A percentile compares a stretch with the other conserved stretches of the same genome.
Conservation (phyloP, 179 eudicot genomes). For the Monotropa hypopitys region DNA sequence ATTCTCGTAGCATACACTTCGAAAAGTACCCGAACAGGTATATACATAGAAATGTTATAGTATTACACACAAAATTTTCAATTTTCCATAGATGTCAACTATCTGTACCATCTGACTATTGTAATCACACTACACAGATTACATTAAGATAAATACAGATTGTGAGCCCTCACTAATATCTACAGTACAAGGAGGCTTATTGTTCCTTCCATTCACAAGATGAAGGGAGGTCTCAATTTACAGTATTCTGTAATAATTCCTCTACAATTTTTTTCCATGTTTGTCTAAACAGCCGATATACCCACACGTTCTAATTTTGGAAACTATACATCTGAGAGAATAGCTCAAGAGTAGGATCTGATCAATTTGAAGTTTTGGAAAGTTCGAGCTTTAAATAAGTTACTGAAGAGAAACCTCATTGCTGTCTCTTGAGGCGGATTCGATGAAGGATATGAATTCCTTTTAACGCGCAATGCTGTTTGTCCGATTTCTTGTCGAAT, state of each 20-base stretch:
- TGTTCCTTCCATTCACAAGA: neutral
- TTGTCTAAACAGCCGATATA: neutral
- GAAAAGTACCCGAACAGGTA: neutral
- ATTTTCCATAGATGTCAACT: neutral
- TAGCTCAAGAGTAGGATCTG: constrained; percentile 22
- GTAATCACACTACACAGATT: neutral
- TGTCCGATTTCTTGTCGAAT: constrained; percentile 56
- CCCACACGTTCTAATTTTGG: constrained; percentile 12
- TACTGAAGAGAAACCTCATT: constrained; percentile 46
- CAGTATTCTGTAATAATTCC: neutral
- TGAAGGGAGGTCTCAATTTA: constrained; percentile 3
- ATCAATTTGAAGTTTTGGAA: constrained; percentile 31
- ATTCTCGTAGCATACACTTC: no score
- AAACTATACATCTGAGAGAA: constrained; percentile 1
- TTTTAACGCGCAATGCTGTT: constrained; percentile 40
- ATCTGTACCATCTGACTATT: neutral
- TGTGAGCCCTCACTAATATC: neutral
- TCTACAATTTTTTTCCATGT: neutral
- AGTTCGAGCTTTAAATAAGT: constrained; percentile 41
- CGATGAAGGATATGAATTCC: constrained; percentile 22
- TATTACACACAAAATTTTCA: neutral
- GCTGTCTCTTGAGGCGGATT: constrained; percentile 45
- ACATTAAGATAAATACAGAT: neutral
- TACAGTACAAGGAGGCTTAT: constrained; percentile 11
- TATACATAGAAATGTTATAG: neutral